Conservation (phyloP, 768 basidiomycete genomes). For the Suillus weaverae region DNA sequence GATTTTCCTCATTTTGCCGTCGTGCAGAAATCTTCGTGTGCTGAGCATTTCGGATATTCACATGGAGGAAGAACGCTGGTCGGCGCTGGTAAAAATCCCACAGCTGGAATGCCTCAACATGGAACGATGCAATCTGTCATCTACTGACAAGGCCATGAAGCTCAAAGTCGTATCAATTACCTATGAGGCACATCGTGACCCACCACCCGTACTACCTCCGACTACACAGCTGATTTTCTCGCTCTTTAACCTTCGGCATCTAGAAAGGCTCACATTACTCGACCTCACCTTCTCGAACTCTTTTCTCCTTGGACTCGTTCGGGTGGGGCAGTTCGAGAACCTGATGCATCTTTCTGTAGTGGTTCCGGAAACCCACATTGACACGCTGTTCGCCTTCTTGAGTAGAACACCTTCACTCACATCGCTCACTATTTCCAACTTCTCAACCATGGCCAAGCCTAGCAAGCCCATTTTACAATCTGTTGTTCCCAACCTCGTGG, state of each 20-base stretch:
- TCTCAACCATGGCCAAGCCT: background rate
- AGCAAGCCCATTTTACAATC: background rate
- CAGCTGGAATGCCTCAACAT: background rate
- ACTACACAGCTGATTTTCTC: background rate
- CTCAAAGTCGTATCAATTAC: slow-evolving; percentile 1
- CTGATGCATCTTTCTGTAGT: background rate
- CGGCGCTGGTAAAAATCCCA: background rate
- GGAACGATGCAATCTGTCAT: background rate
- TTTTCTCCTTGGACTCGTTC: background rate
- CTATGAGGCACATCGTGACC: background rate
- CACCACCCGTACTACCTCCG: background rate
- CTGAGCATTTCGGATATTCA: background rate
- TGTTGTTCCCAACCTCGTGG: background rate
- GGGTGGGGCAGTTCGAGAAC: background rate
- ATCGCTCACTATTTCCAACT: slow-evolving; percentile 2
- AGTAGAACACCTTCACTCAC: background rate
- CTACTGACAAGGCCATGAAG: background rate
- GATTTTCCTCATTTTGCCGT: background rate
- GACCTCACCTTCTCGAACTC: background rate
- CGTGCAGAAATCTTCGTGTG: background rate
- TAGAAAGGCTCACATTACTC: background rate
- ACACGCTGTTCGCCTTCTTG: background rate
- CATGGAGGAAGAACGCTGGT: background rate
- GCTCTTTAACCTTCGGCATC: background rate
- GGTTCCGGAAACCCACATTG: background rate